phyloP scores from a whole-genome alignment of 768 basidiomycete species.

The Mycena latifolia region DNA sequence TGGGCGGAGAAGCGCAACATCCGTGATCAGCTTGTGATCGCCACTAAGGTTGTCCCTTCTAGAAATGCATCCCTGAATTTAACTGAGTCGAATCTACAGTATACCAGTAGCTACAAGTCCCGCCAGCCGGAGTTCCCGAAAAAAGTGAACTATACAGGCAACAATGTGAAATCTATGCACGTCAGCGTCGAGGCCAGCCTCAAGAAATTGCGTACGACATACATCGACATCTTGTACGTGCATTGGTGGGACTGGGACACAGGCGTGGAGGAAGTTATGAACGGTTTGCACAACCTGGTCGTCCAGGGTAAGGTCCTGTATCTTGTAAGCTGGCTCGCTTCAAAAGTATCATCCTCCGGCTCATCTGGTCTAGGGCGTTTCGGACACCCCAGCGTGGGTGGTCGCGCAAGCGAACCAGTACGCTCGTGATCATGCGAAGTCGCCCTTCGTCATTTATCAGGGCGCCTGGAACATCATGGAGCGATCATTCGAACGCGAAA shows the following conservation, averaged over 20 bases:
- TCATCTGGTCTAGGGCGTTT: constrained; percentile 38
- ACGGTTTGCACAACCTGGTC: constrained; percentile 56
- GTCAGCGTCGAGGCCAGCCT: too few species aligned
- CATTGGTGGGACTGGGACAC: constrained; percentile 63
- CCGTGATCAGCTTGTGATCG: constrained; percentile 62
- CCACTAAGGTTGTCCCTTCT: constrained; percentile 57
- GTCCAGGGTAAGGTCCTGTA: constrained; percentile 59
- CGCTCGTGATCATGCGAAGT: constrained; percentile 53
- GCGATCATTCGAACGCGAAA: constrained; percentile 59
- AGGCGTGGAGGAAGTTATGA: constrained; percentile 59
- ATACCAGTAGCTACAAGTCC: constrained; percentile 39
- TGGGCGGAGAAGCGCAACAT: constrained; percentile 61
- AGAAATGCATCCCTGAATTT: too few species aligned
- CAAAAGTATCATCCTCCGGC: too few species aligned
- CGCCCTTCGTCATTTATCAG: constrained; percentile 60
- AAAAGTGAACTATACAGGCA: constrained; percentile 16
- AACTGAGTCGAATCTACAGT: constrained; percentile 8
- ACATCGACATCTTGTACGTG: constrained; percentile 68
- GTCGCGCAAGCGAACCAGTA: constrained; percentile 53
- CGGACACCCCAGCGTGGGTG: constrained; percentile 38
- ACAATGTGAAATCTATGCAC: constrained; percentile 53
- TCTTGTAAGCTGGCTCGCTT: constrained; percentile 40
- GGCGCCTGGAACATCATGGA: constrained; percentile 50
- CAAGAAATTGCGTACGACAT: constrained; percentile 68
- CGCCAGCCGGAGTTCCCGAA: constrained; percentile 29